These are phyloP conservation scores for Yamadazyma diddensiae DNA, from an alignment of 1,139 yeast genomes.

Conservation along the genomic window DNA sequence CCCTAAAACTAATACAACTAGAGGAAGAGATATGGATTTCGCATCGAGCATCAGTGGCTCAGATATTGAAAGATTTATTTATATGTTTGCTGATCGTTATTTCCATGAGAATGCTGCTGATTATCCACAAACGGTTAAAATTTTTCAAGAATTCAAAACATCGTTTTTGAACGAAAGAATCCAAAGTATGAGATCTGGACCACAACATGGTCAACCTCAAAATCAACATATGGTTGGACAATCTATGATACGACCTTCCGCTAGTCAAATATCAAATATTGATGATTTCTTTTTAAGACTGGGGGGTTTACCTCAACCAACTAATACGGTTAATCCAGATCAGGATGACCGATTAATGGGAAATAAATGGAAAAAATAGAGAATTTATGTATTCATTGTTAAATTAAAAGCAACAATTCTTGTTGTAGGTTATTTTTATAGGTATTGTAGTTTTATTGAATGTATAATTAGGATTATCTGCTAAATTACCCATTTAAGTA, in stretches of 20 bases:
- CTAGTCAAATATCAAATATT: constrained; percentile 21
- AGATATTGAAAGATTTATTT: constrained; percentile 48
- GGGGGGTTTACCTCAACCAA: constrained; percentile 9
- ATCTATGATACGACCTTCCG: constrained; percentile 10
- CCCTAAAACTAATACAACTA: constrained; percentile 4
- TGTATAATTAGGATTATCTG: constrained; percentile 3
- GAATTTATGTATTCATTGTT: too few species aligned
- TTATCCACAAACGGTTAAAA: constrained; percentile 47
- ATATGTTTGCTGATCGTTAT: constrained; percentile 48
- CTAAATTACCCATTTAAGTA: background rate
- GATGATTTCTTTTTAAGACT: constrained; percentile 32
- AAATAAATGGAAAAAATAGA: constrained; percentile 10
- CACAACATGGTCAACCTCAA: constrained; percentile 7
- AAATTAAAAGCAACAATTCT: background rate
- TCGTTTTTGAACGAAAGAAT: constrained; percentile 51
- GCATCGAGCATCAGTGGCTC: constrained; percentile 26
- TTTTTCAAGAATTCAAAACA: constrained; percentile 49
- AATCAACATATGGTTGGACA: constrained; percentile 8
- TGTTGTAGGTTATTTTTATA: constrained; percentile 2
- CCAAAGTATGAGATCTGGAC: constrained; percentile 25
- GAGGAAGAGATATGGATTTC: constrained; percentile 4
- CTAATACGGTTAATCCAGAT: constrained; percentile 1
- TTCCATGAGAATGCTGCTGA: constrained; percentile 44
- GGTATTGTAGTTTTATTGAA: constrained; percentile 4
- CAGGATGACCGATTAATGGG: constrained; percentile 7